Evolutionary conservation across 2,329 filamentous ascomycete species (phyloP).

Genomic region (Didymella glomerata): DNA sequence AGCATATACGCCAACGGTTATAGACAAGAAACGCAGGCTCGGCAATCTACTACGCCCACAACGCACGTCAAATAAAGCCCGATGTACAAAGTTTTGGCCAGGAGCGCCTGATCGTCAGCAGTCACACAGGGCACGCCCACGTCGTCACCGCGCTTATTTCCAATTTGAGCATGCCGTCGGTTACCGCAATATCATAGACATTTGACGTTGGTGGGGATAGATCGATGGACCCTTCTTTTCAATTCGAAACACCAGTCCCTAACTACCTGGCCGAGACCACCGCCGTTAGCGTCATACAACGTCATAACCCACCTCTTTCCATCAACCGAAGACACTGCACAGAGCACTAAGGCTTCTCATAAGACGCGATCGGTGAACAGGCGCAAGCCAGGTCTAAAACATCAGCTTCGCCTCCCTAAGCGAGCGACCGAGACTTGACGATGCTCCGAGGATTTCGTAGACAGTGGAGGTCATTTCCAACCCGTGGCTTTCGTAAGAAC

Average conservation of each 20-base stretch:
- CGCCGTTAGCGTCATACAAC: background rate
- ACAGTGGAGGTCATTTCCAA: background rate
- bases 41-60: background rate
- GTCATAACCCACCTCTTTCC: background rate
- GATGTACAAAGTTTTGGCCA: constrained; percentile 3
- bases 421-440: background rate
- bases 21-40: background rate
- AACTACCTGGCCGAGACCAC: constrained; percentile 10
- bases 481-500: background rate
- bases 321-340: background rate
- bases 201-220: background rate
- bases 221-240: constrained; percentile 6
- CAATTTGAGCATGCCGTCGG: constrained; percentile 4
- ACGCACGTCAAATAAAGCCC: constrained; percentile 11
- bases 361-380: background rate
- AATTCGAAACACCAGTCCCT: constrained; percentile 15
- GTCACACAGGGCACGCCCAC: constrained; percentile 1
- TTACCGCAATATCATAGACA: background rate
- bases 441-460: background rate
- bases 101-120: background rate
- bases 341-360: background rate
- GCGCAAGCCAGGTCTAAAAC: background rate
- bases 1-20: background rate
- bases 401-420: background rate
- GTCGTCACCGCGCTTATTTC: background rate